phyloP scores from a whole-genome alignment of 1,139 yeast genomes.

The Candida mesenterica region DNA sequence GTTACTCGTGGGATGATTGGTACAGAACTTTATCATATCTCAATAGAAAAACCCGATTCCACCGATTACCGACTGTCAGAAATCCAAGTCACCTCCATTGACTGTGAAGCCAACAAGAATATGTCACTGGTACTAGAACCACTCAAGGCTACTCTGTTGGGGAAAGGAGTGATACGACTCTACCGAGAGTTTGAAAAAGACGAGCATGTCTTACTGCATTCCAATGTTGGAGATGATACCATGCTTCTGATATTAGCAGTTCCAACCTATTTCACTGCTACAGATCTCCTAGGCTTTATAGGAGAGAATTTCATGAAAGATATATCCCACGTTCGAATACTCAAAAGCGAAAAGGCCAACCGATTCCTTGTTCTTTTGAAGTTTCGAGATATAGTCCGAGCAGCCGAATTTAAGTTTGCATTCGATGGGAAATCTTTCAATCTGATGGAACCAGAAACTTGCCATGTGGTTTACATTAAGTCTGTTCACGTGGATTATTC shows the following conservation, averaged over 20 bases:
- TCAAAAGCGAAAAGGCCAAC: slow-evolving; percentile 65
- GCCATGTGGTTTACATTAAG: slow-evolving; percentile 71
- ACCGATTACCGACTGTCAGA: slow-evolving; percentile 35
- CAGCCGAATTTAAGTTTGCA: slow-evolving; percentile 60
- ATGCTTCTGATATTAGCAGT: slow-evolving; percentile 79
- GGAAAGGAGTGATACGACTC: slow-evolving; percentile 71
- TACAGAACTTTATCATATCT: slow-evolving; percentile 42
- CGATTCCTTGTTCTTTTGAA: slow-evolving; percentile 77
- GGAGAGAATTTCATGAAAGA: slow-evolving; percentile 58
- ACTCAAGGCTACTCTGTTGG: slow-evolving; percentile 57
- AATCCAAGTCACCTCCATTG: slow-evolving; percentile 31
- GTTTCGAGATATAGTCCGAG: slow-evolving; percentile 55
- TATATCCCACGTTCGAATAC: slow-evolving; percentile 70
- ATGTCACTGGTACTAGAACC: slow-evolving; percentile 41
- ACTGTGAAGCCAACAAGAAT: slow-evolving; percentile 13
- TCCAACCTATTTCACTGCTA: slow-evolving; percentile 85
- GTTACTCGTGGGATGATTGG: no score
- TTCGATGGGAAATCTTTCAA: slow-evolving; percentile 78
- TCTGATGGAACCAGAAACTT: slow-evolving; percentile 85
- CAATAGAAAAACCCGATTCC: slow-evolving; percentile 24
- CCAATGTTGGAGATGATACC: slow-evolving; percentile 49
- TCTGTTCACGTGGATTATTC: slow-evolving; percentile 45
- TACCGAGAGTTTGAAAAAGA: slow-evolving; percentile 51
- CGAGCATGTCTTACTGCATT: slow-evolving; percentile 4
- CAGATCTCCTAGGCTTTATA: slow-evolving; percentile 77